Evolutionary conservation across 2,329 filamentous ascomycete genomes (phyloP).

Genomic region (Lasiodiplodia theobromae): DNA sequence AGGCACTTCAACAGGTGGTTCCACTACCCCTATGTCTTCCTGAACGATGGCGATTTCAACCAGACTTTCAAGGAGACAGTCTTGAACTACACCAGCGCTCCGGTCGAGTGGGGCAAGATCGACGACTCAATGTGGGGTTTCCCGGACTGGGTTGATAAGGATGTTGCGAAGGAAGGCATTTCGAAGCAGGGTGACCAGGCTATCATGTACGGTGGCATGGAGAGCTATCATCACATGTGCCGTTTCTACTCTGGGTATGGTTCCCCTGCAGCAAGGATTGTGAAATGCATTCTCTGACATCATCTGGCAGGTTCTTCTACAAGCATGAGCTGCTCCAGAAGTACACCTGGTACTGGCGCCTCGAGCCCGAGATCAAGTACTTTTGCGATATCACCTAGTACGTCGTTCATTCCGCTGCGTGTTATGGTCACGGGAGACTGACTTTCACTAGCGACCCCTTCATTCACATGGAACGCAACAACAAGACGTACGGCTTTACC

Average conservation of each 20-base stretch:
- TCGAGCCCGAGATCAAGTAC: conserved; percentile 99
- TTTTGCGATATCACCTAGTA: conserved; percentile 99
- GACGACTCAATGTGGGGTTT: conserved; percentile 92
- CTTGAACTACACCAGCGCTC: conserved; percentile 84
- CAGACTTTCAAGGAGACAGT: conserved; percentile 89
- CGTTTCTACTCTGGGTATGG: conserved; percentile 95
- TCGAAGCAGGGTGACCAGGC: conserved; percentile 95
- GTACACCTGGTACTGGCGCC: conserved; percentile 99
- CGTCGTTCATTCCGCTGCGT: conserved; percentile 41
- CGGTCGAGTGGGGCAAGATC: conserved; percentile 94
- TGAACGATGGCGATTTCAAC: conserved; percentile 98
- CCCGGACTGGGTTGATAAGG: conserved; percentile 93
- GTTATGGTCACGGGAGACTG: neutral
- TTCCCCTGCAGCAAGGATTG: conserved; percentile 30
- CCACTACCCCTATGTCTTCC: conserved; percentile 96
- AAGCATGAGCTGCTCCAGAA: conserved; percentile 94
- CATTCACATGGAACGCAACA: conserved; percentile 88
- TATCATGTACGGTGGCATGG: conserved; percentile 99
- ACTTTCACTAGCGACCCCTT: conserved; percentile 77
- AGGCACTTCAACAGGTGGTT: conserved; percentile 99
- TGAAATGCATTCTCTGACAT: conserved; percentile 32
- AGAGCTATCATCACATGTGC: conserved; percentile 99
- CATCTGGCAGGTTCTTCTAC: conserved; percentile 78
- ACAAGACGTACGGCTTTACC: conserved; percentile 99
- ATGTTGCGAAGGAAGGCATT: conserved; percentile 94